A percentile compares a stretch with the other conserved stretches of the same genome.
Evolutionary conservation across 805 yeast genomes (phyloP).

Genomic region (Myxozyma neotropica): DNA sequence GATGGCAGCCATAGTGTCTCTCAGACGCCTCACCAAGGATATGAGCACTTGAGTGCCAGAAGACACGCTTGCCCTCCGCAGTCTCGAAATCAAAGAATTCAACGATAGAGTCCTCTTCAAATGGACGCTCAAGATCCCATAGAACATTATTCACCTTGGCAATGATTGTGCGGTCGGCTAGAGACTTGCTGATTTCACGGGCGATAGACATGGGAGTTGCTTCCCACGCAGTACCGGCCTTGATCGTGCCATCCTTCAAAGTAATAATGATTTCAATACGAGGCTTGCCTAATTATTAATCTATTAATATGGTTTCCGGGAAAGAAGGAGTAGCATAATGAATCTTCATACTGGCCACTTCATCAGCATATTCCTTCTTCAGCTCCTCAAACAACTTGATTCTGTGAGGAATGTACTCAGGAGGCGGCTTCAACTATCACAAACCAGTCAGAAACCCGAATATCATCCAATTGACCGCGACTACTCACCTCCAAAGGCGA

Average conservation of each 20-base stretch:
- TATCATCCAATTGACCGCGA: neutral
- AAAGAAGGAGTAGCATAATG: constrained; percentile 33
- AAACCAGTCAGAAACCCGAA: neutral
- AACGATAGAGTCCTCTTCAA: constrained; percentile 68
- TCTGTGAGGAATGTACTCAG: constrained; percentile 82
- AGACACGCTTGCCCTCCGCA: constrained; percentile 81
- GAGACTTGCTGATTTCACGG: constrained; percentile 77
- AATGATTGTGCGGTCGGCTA: constrained; percentile 85
- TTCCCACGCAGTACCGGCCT: constrained; percentile 82
- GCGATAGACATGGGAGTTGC: constrained; percentile 90
- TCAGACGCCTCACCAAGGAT: constrained; percentile 98
- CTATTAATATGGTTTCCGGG: neutral
- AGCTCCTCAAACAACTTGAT: constrained; percentile 76
- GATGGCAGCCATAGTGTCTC: constrained; percentile 92
- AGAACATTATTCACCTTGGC: constrained; percentile 86
- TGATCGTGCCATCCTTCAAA: constrained; percentile 79
- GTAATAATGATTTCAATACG: constrained; percentile 74
- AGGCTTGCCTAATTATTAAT: constrained; percentile 29
- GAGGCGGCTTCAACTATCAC: constrained; percentile 65
- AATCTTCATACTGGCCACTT: constrained; percentile 57
- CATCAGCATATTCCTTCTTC: constrained; percentile 74
- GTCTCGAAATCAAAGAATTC: constrained; percentile 89
- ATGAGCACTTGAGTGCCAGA: constrained; percentile 99
- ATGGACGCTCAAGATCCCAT: constrained; percentile 96
- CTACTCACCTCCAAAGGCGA: constrained; percentile 29